Percentiles rank a stretch among this genome's conserved stretches.
These are phyloP conservation scores for Beauveria sp. DNA, from an alignment of 2,329 filamentous ascomycete genomes.

Conservation along the genomic window DNA sequence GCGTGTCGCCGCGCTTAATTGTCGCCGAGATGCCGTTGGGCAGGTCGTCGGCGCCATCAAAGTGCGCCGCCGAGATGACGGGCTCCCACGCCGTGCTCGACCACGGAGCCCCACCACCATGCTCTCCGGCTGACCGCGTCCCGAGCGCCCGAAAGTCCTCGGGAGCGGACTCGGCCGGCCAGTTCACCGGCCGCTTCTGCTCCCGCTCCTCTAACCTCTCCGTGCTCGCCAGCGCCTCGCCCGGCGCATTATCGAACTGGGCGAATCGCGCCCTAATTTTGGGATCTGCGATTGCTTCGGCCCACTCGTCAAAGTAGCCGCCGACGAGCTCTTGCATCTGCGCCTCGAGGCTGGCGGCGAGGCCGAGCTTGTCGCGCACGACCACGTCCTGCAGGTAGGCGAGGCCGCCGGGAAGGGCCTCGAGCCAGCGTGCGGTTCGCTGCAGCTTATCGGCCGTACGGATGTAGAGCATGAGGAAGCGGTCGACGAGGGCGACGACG, in stretches of 20 bases:
- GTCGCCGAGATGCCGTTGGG: constrained; percentile 66
- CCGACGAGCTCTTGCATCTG: constrained; percentile 84
- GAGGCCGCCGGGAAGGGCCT: constrained; percentile 75
- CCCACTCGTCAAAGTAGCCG: constrained; percentile 88
- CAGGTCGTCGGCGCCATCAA: constrained; percentile 53
- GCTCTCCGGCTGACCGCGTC: constrained; percentile 17
- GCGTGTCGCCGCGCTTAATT: constrained; percentile 81
- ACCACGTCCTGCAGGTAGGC: constrained; percentile 76
- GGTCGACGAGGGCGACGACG: constrained; percentile 75
- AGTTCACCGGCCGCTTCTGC: constrained; percentile 68
- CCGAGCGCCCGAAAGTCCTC: constrained; percentile 63
- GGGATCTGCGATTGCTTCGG: constrained; percentile 66
- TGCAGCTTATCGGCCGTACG: constrained; percentile 86
- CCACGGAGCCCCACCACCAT: constrained; percentile 32
- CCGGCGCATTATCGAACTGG: constrained; percentile 78
- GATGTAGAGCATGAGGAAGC: constrained; percentile 90
- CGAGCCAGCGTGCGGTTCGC: constrained; percentile 81
- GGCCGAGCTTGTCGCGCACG: constrained; percentile 77
- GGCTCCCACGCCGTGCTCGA: constrained; percentile 59
- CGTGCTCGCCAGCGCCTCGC: constrained; percentile 62
- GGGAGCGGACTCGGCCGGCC: constrained; percentile 57
- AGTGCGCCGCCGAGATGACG: constrained; percentile 62
- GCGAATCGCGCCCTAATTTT: constrained; percentile 61
- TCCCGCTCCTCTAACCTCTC: constrained; percentile 66
- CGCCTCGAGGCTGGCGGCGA: constrained; percentile 73